Evolutionary conservation across 192 early-diverging fungal genomes (phyloP), one percentile per base, ranked within the genome.

Genomic region (Coemansia sp.): DNA sequence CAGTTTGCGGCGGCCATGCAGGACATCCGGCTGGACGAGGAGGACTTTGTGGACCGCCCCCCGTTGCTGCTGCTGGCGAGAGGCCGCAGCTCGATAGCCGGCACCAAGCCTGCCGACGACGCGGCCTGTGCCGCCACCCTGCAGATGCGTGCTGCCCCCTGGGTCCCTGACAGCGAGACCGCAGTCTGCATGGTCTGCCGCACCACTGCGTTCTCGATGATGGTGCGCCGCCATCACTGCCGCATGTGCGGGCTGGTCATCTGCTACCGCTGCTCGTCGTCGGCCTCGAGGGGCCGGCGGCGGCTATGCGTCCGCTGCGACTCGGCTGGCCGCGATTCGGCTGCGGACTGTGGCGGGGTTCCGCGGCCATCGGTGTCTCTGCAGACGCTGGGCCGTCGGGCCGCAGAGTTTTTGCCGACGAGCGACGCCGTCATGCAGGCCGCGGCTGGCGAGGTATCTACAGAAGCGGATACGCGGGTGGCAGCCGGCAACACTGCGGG

Each of bases 151-250:
- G 60, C 63, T 23, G 64, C 63, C 14, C 49, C 52, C 60, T 80
- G 78, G 78, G 78, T 80, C n/a, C 78, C 78, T 2, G 78, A 80
- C 30, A 41, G 26, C n/a, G 67, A 74, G 26, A 64, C 68, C 0
- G 34, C 55, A 6, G 71, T 75, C 11, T 80, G 78, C 48, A 80
- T 80, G 78, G 78, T 80, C 23, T 80, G 78, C 36, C 78, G 40
- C 1, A 63, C 43, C 40, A 80, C 78, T 1, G 71, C 67, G 5
- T 80, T 80, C 30, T 75, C 78, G 15, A 71, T 80, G 71, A 70
- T 80, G 67, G 71, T 80, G 8, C 71, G 78, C 6, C 60, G 72
- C 44, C 78, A 80, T 38, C 78, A 80, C 39, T 80, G 78, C 40
- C 71, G 78, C 14, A 47, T 45, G 2, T 80, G 78, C 40, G 78